Percentiles rank a stretch among this genome's conserved stretches.
phyloP scores from a whole-genome alignment of 345 rosid species.

The Eucalyptus victrix region DNA sequence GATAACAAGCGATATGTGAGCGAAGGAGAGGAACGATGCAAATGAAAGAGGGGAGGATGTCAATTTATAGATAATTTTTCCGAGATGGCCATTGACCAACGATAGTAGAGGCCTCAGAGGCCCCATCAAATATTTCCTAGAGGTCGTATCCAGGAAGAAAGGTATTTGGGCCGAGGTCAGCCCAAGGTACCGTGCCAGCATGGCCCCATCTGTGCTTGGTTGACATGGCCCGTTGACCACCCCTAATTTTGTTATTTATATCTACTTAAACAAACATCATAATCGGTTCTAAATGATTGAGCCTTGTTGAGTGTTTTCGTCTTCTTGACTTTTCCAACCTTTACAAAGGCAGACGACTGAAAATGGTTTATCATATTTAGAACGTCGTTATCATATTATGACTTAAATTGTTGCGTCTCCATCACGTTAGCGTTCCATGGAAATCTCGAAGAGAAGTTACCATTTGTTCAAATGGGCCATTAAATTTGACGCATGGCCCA shows the following conservation, averaged over 20 bases:
- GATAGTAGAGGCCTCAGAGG: background rate
- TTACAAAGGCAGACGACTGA: background rate
- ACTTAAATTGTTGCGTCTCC: background rate
- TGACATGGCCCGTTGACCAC: background rate
- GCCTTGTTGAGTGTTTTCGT: background rate
- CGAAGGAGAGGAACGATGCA: background rate
- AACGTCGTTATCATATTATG: background rate
- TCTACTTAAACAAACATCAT: background rate
- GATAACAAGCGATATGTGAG: background rate
- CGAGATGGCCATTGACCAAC: background rate
- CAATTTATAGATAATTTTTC: background rate
- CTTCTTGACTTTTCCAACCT: background rate
- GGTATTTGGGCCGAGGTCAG: background rate
- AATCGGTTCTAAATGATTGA: background rate
- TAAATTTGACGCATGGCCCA: background rate
- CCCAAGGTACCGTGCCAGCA: background rate
- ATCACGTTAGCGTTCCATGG: background rate
- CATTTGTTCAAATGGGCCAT: background rate
- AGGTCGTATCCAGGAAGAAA: background rate
- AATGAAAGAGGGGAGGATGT: background rate
- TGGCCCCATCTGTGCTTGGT: background rate
- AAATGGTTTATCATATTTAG: background rate
- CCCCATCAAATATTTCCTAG: background rate
- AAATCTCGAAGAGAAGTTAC: background rate
- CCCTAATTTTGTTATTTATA: background rate